These are phyloP conservation scores for Singerocomus inundabilis DNA, from an alignment of 1,284 basidiomycete genomes.

Conservation along the genomic window DNA sequence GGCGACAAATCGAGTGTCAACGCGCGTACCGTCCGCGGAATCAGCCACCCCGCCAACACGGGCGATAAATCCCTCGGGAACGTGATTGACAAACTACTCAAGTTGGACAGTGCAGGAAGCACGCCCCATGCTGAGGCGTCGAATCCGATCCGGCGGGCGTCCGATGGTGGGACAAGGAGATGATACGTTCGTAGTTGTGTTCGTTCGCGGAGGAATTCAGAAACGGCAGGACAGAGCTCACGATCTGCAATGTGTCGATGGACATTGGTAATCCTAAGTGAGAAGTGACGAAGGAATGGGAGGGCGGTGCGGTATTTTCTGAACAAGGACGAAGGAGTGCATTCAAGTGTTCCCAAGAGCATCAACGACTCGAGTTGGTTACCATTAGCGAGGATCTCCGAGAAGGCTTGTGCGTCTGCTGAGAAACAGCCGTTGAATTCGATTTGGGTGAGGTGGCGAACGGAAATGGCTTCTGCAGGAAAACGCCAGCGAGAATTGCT, in stretches of 20 bases:
- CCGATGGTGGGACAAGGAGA: constrained; percentile 50
- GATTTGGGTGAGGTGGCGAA: constrained; percentile 63
- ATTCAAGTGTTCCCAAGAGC: constrained; percentile 52
- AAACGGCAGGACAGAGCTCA: constrained; percentile 64
- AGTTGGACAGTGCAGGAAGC: constrained; percentile 51
- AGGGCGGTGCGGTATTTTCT: constrained; percentile 40
- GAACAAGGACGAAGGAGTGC: constrained; percentile 49
- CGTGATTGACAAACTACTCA: constrained; percentile 55
- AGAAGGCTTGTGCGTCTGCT: constrained; percentile 47
- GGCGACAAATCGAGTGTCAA: constrained; percentile 48
- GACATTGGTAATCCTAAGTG: constrained; percentile 47
- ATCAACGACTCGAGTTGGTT: constrained; percentile 61
- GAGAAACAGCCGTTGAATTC: constrained; percentile 59
- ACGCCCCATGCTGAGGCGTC: constrained; percentile 69
- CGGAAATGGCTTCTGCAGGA: constrained; percentile 49
- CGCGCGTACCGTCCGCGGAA: constrained; percentile 56
- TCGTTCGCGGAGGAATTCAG: constrained; percentile 62
- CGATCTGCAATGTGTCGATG: constrained; percentile 50
- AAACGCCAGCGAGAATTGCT: constrained; percentile 57
- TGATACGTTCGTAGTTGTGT: constrained; percentile 51
- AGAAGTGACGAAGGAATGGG: constrained; percentile 63
- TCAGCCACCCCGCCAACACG: constrained; percentile 63
- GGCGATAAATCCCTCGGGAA: constrained; percentile 63
- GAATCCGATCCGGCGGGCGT: constrained; percentile 56
- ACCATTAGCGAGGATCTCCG: constrained; percentile 57